Percentiles rank a stretch among this genome's conserved stretches.
Conservation (phyloP, 2,329 filamentous ascomycete genomes). For the Emmonsia crescens region DNA sequence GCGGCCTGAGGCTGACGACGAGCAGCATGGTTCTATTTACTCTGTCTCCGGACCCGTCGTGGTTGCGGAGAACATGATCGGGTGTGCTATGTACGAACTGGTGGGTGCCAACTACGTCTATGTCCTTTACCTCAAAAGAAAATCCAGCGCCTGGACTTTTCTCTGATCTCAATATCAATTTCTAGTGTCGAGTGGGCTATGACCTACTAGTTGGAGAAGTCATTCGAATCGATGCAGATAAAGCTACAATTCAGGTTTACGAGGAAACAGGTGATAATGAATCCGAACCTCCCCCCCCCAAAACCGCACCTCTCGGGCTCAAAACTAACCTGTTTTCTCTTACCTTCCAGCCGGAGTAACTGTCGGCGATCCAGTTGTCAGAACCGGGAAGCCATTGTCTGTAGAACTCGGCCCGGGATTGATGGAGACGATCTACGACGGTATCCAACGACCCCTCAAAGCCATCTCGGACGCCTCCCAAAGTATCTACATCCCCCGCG, state of each 20-base stretch:
- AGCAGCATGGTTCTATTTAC: slow-evolving; percentile 55
- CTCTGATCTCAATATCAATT: slow-evolving; percentile 7
- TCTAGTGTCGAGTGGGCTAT: slow-evolving; percentile 78
- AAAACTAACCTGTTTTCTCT: background rate
- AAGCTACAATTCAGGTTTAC: slow-evolving; percentile 96
- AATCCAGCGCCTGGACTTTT: background rate
- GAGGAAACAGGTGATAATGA: slow-evolving; percentile 74
- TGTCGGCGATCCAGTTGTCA: slow-evolving; percentile 81
- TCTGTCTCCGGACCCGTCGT: slow-evolving; percentile 80
- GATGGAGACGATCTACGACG: slow-evolving; percentile 99
- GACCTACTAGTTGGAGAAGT: slow-evolving; percentile 92
- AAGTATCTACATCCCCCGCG: slow-evolving; percentile 96
- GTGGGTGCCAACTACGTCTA: slow-evolving; percentile 40
- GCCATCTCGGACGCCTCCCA: slow-evolving; percentile 66
- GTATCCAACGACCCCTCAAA: slow-evolving; percentile 90
- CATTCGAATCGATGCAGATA: slow-evolving; percentile 92
- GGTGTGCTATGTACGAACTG: slow-evolving; percentile 99
- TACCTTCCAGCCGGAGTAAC: slow-evolving; percentile 62
- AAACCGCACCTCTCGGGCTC: background rate
- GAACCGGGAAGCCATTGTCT: slow-evolving; percentile 90
- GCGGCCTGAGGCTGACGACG: slow-evolving; percentile 39
- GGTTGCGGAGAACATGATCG: slow-evolving; percentile 95
- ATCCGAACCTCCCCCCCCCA: slow-evolving; percentile 4
- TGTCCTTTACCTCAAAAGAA: background rate
- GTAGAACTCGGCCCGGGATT: slow-evolving; percentile 94